Evolutionary conservation across 2,329 filamentous ascomycete genomes (phyloP), one percentile per base, ranked within the genome.

Genomic region (Sporothrix brunneoviolacea): DNA sequence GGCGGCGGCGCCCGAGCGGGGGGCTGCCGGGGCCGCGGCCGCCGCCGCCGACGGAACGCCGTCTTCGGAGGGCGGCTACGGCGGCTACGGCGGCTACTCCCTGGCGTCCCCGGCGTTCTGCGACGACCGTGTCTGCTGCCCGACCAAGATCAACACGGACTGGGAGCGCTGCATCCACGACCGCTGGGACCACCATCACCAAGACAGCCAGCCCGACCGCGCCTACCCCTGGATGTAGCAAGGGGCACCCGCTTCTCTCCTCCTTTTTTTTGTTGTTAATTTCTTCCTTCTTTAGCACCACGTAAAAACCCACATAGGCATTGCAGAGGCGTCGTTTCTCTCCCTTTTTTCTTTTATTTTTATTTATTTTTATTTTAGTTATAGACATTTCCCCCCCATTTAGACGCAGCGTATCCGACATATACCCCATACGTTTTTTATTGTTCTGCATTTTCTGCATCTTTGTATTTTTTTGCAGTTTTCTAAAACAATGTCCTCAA

Each of bases 91-190:
- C 21, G 46, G 46, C 30, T 49, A 49, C 38, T 42, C 21, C 21
- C 18, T 50, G 12, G 39, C 48, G 10, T 50, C 48, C 24, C 40
- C 41, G 12, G 28, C 36, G 2, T 36, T 51, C 4, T 47, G 46
- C 41, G 33, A 51, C n/a, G 35, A 44, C 19, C 35, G 21, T 9
- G 39, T 51, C 16, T 51, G 50, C 37, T 44, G 36, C 36, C 41
- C 41, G 21, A 32, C 16, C 12, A 47, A 13, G 18, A 18, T 33
- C 33, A 21, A 45, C 32, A 32, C 22, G 4, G 49, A 46, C 49
- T 51, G 49, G 49, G 49, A 51, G 38, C 43, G 38, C 19, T 16
- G 19, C 12, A 4, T 43, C 4, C 43, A 51, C 19, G 43, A 39
- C n/a, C 41, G 48, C 18, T 51, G 48, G 49, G 37, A 46, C 18